These are phyloP conservation scores for Cystofilobasidium macerans DNA, from an alignment of 768 basidiomycete species.

Conservation along the genomic window DNA sequence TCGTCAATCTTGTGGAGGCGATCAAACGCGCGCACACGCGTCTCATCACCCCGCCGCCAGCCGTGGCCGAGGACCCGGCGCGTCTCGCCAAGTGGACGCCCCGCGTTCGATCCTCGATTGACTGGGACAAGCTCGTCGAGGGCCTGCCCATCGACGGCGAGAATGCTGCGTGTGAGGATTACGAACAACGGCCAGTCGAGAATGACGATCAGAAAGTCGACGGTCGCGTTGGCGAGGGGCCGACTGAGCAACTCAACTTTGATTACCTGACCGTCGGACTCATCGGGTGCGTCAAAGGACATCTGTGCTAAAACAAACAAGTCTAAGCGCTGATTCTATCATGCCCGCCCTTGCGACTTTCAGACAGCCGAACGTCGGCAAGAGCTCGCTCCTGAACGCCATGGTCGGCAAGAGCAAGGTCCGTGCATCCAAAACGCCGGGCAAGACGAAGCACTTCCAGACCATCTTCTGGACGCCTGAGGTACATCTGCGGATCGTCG, in stretches of 20 bases:
- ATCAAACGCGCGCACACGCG: constrained; percentile 57
- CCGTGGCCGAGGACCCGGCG: constrained; percentile 45
- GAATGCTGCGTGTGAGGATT: neutral
- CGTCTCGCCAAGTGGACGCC: constrained; percentile 55
- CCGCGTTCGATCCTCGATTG: constrained; percentile 51
- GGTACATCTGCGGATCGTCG: neutral
- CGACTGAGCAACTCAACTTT: neutral
- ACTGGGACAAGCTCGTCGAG: constrained; percentile 55
- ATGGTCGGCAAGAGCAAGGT: constrained; percentile 23
- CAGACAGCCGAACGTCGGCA: constrained; percentile 19
- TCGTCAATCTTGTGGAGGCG: constrained; percentile 53
- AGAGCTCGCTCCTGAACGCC: constrained; percentile 18
- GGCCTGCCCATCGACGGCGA: constrained; percentile 16
- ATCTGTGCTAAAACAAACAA: neutral
- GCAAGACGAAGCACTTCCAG: constrained; percentile 45
- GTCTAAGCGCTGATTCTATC: too few relatives aligned
- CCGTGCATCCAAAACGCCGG: constrained; percentile 71
- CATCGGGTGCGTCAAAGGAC: constrained; percentile 28
- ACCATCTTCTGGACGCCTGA: constrained; percentile 20
- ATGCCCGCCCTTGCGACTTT: neutral
- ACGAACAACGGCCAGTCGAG: neutral
- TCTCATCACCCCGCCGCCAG: constrained; percentile 57
- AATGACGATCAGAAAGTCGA: neutral
- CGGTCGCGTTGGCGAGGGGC: neutral
- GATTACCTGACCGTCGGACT: constrained; percentile 31